Evolutionary conservation across 2,329 filamentous ascomycete species (phyloP).

Genomic region (Aspergillus sp.): DNA sequence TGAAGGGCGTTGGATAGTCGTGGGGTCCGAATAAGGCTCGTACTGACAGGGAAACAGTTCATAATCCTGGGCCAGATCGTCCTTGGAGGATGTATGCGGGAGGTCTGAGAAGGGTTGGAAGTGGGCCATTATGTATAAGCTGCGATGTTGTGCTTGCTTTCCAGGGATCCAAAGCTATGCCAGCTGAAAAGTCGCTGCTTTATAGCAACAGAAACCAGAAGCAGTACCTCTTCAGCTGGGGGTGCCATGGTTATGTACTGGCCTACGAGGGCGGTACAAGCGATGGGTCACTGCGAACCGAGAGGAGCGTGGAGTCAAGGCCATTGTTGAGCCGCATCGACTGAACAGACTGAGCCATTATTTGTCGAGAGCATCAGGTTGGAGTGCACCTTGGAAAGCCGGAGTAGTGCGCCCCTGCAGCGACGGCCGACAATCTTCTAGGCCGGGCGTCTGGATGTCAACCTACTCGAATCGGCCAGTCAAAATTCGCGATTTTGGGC

Average conservation of each 20-base stretch:
- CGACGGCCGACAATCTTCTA: conserved; percentile 3
- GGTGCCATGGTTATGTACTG: background rate
- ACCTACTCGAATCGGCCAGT: background rate
- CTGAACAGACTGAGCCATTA: background rate
- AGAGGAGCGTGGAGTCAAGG: conserved; percentile 8
- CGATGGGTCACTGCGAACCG: conserved; percentile 1
- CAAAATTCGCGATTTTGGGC: background rate
- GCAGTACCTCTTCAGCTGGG: conserved; percentile 14
- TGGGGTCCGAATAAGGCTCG: conserved; percentile 5
- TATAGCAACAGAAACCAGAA: conserved; percentile 7
- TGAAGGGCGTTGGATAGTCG: conserved; percentile 3
- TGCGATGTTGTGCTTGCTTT: background rate
- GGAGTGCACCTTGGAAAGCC: conserved; percentile 7
- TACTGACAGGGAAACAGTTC: conserved; percentile 6
- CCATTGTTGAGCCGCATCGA: conserved; percentile 16
- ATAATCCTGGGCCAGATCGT: conserved; percentile 9
- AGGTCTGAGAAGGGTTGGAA: conserved; percentile 4
- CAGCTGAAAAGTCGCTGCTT: background rate
- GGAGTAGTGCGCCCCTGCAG: conserved; percentile 7
- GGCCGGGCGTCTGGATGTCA: conserved; percentile 5
- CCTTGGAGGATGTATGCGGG: conserved; percentile 1
- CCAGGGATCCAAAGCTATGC: background rate
- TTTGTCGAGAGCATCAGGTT: conserved; percentile 3
- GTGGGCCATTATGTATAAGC: conserved; percentile 1
- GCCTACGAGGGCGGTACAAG: conserved; percentile 1